These are phyloP conservation scores for Cercospora zeae-maydis DNA, from an alignment of 2,329 filamentous ascomycete genomes.

Conservation along the genomic window DNA sequence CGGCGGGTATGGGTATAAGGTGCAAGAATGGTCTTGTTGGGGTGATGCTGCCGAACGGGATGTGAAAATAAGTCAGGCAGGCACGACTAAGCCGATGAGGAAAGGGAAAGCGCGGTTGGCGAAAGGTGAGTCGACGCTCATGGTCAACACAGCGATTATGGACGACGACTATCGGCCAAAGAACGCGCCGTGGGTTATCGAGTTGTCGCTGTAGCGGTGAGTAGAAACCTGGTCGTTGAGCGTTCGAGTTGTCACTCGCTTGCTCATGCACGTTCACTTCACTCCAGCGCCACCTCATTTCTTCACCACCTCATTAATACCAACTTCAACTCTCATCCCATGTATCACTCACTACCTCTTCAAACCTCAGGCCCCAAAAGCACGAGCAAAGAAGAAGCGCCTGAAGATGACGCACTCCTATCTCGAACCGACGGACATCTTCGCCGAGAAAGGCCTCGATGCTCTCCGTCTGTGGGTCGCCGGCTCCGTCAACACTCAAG, in stretches of 20 bases:
- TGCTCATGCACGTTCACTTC: neutral
- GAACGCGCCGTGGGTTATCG: constrained; percentile 54
- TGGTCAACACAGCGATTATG: constrained; percentile 58
- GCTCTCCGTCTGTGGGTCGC: constrained; percentile 16
- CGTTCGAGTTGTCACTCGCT: neutral
- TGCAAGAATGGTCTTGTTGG: constrained; percentile 10
- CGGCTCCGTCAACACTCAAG: constrained; percentile 7
- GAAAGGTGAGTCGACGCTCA: constrained; percentile 50
- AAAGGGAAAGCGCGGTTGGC: neutral
- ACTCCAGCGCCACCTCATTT: neutral
- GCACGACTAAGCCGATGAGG: neutral
- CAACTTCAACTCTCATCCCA: neutral
- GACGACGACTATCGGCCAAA: constrained; percentile 46
- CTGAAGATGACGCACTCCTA: constrained; percentile 5
- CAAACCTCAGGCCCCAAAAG: neutral
- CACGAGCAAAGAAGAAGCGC: neutral
- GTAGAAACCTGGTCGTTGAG: neutral
- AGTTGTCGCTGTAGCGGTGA: constrained; percentile 27
- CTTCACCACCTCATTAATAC: neutral
- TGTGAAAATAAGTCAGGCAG: neutral
- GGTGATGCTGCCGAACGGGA: neutral
- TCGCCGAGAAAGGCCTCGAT: constrained; percentile 8
- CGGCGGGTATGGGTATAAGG: constrained; percentile 36
- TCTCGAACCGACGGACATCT: constrained; percentile 1
- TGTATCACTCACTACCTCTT: neutral